These are phyloP conservation scores for Trypanosoma rangeli DNA, from an alignment of 208 protist species.

Conservation along the genomic window DNA sequence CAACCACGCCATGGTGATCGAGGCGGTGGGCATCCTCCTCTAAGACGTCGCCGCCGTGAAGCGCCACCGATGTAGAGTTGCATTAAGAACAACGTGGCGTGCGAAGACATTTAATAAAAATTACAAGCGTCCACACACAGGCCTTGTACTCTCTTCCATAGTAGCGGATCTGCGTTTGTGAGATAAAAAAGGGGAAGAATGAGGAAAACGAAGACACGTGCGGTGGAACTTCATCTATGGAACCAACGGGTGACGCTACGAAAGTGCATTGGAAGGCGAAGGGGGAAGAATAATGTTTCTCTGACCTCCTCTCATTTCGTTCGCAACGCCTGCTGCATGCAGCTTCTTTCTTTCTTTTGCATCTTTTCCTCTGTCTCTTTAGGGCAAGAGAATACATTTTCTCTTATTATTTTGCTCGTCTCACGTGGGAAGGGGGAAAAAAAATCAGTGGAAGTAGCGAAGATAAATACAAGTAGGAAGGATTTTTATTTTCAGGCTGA, in stretches of 20 bases:
- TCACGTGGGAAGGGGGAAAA: neutral
- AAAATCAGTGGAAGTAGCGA: neutral
- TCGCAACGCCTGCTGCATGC: neutral
- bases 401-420: neutral
- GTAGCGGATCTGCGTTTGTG: neutral
- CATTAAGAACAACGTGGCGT: neutral
- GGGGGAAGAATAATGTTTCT: neutral
- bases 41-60: constrained; percentile 11
- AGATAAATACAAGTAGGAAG: neutral
- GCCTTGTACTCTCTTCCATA: constrained; percentile 10
- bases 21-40: neutral
- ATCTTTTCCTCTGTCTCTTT: neutral
- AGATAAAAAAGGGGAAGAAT: neutral
- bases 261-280: neutral
- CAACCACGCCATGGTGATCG: neutral
- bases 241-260: neutral
- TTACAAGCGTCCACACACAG: constrained; percentile 3
- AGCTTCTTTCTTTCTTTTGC: neutral
- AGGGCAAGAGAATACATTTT: neutral
- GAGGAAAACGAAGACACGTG: neutral
- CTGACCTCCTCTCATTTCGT: neutral
- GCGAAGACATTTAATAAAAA: neutral
- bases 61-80: neutral
- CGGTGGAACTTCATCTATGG: neutral
- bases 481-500: neutral